A percentile compares a stretch with the other conserved stretches of the same genome.
Evolutionary conservation across 768 basidiomycete species (phyloP).

Genomic region (Pleurotus platypus): DNA sequence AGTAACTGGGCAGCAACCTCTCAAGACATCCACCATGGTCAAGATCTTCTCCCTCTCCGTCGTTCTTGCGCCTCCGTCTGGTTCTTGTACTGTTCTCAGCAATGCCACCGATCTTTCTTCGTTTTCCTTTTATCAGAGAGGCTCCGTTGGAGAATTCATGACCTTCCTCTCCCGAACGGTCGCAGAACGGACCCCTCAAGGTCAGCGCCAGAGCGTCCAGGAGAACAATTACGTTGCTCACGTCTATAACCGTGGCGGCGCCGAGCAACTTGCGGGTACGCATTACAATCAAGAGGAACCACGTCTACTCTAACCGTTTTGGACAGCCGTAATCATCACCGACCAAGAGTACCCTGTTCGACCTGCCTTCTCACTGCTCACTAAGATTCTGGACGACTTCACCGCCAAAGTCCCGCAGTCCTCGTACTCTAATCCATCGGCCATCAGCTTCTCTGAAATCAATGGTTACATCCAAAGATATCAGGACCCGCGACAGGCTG

Average conservation of each 20-base stretch:
- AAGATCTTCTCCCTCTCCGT: constrained; percentile 86
- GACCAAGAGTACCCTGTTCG: constrained; percentile 96
- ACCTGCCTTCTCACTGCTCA: constrained; percentile 91
- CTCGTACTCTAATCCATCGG: constrained; percentile 57
- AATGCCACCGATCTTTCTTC: constrained; percentile 78
- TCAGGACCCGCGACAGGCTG: constrained; percentile 95
- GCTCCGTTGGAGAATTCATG: constrained; percentile 89
- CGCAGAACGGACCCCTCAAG: constrained; percentile 79
- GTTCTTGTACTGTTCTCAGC: constrained; percentile 60
- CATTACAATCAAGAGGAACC: constrained; percentile 7
- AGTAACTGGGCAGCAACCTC: too few species aligned
- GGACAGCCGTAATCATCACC: constrained; percentile 82
- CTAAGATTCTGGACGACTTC: constrained; percentile 93
- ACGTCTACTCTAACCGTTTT: too few species aligned
- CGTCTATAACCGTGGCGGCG: constrained; percentile 88
- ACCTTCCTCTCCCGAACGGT: constrained; percentile 93
- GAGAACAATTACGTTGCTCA: constrained; percentile 93
- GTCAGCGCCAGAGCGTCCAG: constrained; percentile 90
- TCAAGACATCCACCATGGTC: constrained; percentile 48
- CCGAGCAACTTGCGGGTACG: constrained; percentile 81
- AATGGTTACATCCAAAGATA: constrained; percentile 83
- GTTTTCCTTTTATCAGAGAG: constrained; percentile 92
- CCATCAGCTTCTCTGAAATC: constrained; percentile 77
- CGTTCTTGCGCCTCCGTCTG: constrained; percentile 61
- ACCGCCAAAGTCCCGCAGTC: constrained; percentile 72